Evolutionary conservation across 1,139 yeast species (phyloP).

Genomic region (Pichia kudriavzevii): DNA sequence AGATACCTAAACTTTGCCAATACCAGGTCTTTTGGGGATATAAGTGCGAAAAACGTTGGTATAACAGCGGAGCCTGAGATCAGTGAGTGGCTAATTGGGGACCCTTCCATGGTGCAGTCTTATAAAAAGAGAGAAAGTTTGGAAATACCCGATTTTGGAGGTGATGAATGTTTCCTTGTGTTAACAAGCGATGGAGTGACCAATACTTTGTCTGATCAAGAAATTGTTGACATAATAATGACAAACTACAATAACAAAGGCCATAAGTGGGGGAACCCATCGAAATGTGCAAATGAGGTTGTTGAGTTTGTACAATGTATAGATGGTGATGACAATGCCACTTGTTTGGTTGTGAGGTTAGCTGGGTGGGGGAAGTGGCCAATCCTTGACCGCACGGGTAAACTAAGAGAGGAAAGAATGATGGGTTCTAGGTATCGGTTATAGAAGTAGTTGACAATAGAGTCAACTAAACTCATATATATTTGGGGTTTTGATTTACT

Average conservation of each 20-base stretch:
- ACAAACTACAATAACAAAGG: constrained; percentile 64
- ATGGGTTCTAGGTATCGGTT: constrained; percentile 16
- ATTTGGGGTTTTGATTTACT: too few relatives aligned
- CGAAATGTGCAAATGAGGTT: constrained; percentile 77
- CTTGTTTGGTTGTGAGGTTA: constrained; percentile 72
- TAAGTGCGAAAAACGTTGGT: constrained; percentile 72
- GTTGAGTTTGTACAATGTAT: constrained; percentile 76
- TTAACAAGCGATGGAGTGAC: constrained; percentile 85
- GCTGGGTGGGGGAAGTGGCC: constrained; percentile 97
- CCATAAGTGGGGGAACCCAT: constrained; percentile 69
- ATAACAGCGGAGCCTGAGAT: constrained; percentile 91
- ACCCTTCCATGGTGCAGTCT: constrained; percentile 32
- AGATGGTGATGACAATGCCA: constrained; percentile 93
- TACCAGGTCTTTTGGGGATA: constrained; percentile 90
- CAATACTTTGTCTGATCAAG: constrained; percentile 77
- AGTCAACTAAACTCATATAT: too few relatives aligned
- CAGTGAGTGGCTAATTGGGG: constrained; percentile 58
- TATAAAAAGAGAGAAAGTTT: constrained; percentile 24
- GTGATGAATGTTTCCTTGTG: constrained; percentile 75
- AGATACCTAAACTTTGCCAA: constrained; percentile 80
- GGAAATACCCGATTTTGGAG: constrained; percentile 45
- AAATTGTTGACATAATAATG: constrained; percentile 78
- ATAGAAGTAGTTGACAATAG: not conserved
- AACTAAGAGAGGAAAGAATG: constrained; percentile 66
- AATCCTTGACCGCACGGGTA: constrained; percentile 71